These are phyloP conservation scores for Monosporozyma aquatica DNA, from an alignment of 805 yeast genomes.

Conservation along the genomic window DNA sequence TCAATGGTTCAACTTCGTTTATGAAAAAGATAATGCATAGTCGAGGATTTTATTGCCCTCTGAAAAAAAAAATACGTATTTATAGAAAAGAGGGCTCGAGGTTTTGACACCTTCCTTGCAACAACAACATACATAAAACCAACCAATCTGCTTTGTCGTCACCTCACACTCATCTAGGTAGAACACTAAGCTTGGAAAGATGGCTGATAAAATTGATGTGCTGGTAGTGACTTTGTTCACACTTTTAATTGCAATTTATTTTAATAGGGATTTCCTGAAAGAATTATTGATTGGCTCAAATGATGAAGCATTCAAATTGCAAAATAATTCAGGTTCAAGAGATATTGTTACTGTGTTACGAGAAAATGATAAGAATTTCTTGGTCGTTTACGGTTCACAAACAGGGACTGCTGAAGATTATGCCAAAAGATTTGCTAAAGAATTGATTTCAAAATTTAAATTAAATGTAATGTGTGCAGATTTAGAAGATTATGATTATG, in stretches of 20 bases:
- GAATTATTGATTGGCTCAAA: neutral
- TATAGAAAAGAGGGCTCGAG: no score
- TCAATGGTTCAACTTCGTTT: no score
- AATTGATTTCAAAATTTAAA: slow-evolving; percentile 72
- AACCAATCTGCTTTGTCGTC: no score
- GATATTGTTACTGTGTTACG: slow-evolving; percentile 50
- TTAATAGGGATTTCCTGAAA: slow-evolving; percentile 49
- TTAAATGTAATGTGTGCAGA: slow-evolving; percentile 80
- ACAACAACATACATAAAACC: no score
- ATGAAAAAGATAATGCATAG: no score
- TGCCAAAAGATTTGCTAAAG: slow-evolving; percentile 83
- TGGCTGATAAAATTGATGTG: slow-evolving; percentile 1
- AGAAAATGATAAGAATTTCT: slow-evolving; percentile 58
- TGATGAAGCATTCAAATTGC: slow-evolving; percentile 22
- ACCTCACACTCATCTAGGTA: no score
- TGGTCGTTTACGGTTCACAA: slow-evolving; percentile 87
- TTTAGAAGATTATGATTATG: slow-evolving; percentile 81
- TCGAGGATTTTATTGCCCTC: no score
- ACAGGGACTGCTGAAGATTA: slow-evolving; percentile 99
- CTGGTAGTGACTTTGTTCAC: slow-evolving; percentile 1
- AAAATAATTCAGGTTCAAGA: slow-evolving; percentile 38
- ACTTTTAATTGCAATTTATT: slow-evolving; percentile 42
- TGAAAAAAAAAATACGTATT: no score
- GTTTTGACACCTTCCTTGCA: no score
- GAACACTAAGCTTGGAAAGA: no score